These are phyloP conservation scores for Lachnum nothofagi DNA, from an alignment of 2,329 filamentous ascomycete species.

Conservation along the genomic window DNA sequence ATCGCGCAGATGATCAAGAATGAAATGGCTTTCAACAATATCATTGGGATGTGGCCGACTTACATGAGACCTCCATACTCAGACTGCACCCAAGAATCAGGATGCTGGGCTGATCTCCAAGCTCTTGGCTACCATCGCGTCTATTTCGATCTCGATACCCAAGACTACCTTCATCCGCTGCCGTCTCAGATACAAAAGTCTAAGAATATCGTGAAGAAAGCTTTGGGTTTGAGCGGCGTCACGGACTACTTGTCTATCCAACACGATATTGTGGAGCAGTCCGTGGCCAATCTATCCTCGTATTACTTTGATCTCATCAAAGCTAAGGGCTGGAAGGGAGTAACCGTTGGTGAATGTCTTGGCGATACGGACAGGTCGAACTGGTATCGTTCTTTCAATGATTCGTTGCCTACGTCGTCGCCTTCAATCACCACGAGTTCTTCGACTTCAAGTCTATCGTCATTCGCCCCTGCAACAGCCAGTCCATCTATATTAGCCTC, in stretches of 20 bases:
- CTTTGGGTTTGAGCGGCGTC: conserved; percentile 29
- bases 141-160: conserved; percentile 47
- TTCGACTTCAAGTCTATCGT: too few relatives aligned
- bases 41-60: conserved; percentile 48
- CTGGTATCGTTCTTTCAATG: conserved; percentile 36
- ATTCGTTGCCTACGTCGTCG: too few relatives aligned
- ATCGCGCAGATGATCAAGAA: conserved; percentile 46
- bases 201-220: conserved; percentile 39
- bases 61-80: conserved; percentile 44
- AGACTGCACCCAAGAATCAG: conserved; percentile 30
- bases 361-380: conserved; percentile 35
- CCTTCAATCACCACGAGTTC: too few relatives aligned
- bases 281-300: conserved; percentile 28
- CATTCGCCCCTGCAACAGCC: too few relatives aligned
- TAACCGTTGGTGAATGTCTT: conserved; percentile 43
- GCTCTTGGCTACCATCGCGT: conserved; percentile 42
- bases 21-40: conserved; percentile 50
- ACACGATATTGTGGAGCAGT: conserved; percentile 35
- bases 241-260: conserved; percentile 39
- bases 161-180: conserved; percentile 43
- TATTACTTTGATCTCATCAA: conserved; percentile 32
- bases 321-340: conserved; percentile 34
- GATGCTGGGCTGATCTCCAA: conserved; percentile 33
- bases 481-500: too few relatives aligned
- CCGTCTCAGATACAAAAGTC: conserved; percentile 40